Evolutionary conservation across 441 rosid genomes (phyloP).

Genomic region (Populus trichocarpa): DNA sequence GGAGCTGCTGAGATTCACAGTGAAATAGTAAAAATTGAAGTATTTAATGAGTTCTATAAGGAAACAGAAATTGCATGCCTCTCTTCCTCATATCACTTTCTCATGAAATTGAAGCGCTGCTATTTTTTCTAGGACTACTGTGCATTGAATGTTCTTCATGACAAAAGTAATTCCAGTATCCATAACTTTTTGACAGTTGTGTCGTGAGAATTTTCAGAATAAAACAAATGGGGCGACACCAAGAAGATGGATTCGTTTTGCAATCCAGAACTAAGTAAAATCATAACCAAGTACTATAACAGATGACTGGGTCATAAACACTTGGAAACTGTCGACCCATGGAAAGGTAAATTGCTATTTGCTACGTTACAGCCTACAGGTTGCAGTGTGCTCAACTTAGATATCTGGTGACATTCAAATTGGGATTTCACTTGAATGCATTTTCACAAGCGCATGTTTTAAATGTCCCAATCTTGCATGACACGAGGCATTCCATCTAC

Average conservation of each 20-base stretch:
- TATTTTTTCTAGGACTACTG: not conserved
- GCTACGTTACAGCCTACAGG: not conserved
- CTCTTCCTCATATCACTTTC: not conserved
- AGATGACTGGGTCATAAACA: conserved; percentile 48
- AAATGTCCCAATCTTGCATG: too few relatives aligned
- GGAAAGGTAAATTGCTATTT: conserved; percentile 21
- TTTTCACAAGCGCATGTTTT: too few relatives aligned
- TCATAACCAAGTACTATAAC: conserved; percentile 53
- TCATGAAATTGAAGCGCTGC: not conserved
- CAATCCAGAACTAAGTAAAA: conserved; percentile 50
- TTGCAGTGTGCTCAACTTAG: not conserved
- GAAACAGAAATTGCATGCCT: conserved; percentile 11
- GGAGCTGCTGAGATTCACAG: conserved; percentile 55
- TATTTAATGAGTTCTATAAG: conserved; percentile 44
- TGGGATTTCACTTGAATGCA: too few relatives aligned
- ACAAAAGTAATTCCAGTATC: not conserved
- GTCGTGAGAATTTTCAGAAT: conserved; percentile 66
- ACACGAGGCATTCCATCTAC: too few relatives aligned
- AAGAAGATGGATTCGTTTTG: conserved; percentile 62
- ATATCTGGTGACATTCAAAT: not conserved
- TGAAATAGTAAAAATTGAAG: conserved; percentile 47
- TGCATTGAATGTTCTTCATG: not conserved
- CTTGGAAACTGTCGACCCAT: conserved; percentile 29
- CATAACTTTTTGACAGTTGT: conserved; percentile 31
- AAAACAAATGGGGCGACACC: conserved; percentile 74